Conservation (phyloP, 805 yeast genomes). For the Candida namnaoensis region DNA sequence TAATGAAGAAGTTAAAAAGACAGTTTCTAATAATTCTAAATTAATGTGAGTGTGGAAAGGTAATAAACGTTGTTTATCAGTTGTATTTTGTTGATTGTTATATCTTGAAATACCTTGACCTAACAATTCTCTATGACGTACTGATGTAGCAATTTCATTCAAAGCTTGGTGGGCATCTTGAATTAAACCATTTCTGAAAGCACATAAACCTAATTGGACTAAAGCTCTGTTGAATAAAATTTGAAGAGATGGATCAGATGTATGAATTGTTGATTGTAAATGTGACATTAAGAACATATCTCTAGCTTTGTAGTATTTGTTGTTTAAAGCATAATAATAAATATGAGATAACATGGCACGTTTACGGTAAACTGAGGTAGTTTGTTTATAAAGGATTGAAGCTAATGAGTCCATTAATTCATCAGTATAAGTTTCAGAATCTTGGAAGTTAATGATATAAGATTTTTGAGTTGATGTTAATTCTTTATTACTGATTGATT, state of each 20-base stretch:
- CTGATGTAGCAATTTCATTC: slow-evolving; percentile 80
- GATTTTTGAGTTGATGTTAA: slow-evolving; percentile 21
- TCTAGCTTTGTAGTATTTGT: slow-evolving; percentile 76
- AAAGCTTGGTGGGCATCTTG: slow-evolving; percentile 81
- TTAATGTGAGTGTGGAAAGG: slow-evolving; percentile 99
- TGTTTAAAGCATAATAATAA: slow-evolving; percentile 87
- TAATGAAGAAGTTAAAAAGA: slow-evolving; percentile 82
- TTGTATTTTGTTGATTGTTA: slow-evolving; percentile 40
- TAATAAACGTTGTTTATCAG: slow-evolving; percentile 72
- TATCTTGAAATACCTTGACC: slow-evolving; percentile 84
- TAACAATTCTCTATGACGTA: slow-evolving; percentile 81
- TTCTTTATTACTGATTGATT: slow-evolving; percentile 65
- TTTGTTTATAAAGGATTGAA: slow-evolving; percentile 55
- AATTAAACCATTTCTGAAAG: slow-evolving; percentile 84
- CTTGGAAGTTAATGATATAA: slow-evolving; percentile 19
- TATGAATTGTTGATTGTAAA: slow-evolving; percentile 72
- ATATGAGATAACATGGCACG: slow-evolving; percentile 80
- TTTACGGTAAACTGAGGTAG: slow-evolving; percentile 62
- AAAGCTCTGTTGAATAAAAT: slow-evolving; percentile 91
- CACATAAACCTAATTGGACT: slow-evolving; percentile 92
- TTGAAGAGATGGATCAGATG: slow-evolving; percentile 80
- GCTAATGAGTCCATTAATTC: slow-evolving; percentile 58
- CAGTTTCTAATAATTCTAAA: slow-evolving; percentile 89
- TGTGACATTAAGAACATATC: slow-evolving; percentile 84
- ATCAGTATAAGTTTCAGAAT: slow-evolving; percentile 32